Base-by-base conservation (phyloP, 768 basidiomycete species). In the Asterophora parasitica region DNA sequence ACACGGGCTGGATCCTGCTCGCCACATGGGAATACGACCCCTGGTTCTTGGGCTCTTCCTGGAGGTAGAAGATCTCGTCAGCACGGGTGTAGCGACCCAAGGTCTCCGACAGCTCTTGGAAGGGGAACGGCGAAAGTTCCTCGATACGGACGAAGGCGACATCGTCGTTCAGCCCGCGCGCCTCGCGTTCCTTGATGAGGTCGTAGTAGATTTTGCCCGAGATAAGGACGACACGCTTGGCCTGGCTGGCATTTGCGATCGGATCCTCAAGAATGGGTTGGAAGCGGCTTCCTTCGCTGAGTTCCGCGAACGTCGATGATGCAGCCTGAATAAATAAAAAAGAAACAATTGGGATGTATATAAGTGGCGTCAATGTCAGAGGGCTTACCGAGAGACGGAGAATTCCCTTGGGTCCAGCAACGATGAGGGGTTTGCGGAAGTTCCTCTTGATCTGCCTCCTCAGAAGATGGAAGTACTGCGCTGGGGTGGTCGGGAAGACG, bases 401-500 rank as follows among this genome's bases (percentile, higher is more conserved):
- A 10, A 95, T 70, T 1, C 83, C 87, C 59, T 96, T 96, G 0
- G 93, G 92, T 3, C 80, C 84, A 9, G 88, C 87, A 5, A 96
- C 79, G 23, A 95, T 71, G 40, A 95, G 69, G 0, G 92, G 93
- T 61, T 90, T 93, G 47, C 92, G 74, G 68, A 84, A 94, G 54
- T 92, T 91, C 36, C 92, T 74, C 58, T 76, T 74, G 59, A 93
- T 79, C 64, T 95, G 93, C 40, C 92, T 74, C 46, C 93, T 74
- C n/a, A 96, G 72, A 1, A 95, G 73, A 62, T 96, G 93, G 79
- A 95, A 96, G 56, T 93, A 92, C 49, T 95, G 90, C 0, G 89
- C 88, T 0, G 93, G 80, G 0, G 92, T 94, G 1, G 92, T 93
- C 0, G 91, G 90, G 66, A 84, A 93, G 3, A 77, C 78, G 26